Evolutionary conservation across 768 basidiomycete genomes (phyloP).

Genomic region (Tulasnella calospora): DNA sequence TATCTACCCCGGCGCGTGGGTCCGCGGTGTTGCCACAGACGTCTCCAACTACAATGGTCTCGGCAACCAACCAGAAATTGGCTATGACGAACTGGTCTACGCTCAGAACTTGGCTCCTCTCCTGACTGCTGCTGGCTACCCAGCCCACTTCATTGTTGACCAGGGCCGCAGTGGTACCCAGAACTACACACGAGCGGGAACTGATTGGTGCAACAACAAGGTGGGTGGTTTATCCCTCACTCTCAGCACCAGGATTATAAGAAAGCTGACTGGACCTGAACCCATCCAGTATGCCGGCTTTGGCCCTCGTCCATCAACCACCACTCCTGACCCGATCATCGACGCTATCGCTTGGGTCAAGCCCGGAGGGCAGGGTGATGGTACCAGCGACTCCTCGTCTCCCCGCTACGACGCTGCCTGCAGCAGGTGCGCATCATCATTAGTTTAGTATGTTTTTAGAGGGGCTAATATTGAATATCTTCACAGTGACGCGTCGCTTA

Average conservation of each 20-base stretch:
- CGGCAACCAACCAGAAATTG: slow-evolving; percentile 32
- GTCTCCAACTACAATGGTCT: slow-evolving; percentile 40
- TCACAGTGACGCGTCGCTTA: slow-evolving; percentile 41
- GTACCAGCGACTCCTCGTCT: slow-evolving; percentile 53
- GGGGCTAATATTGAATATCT: slow-evolving; percentile 14
- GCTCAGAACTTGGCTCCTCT: slow-evolving; percentile 35
- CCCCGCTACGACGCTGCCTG: slow-evolving; percentile 51
- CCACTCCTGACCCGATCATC: slow-evolving; percentile 15
- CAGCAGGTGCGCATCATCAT: slow-evolving; percentile 25
- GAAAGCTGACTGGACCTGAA: not conserved
- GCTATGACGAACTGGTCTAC: slow-evolving; percentile 38
- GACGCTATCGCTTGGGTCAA: slow-evolving; percentile 35
- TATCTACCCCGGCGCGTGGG: slow-evolving; percentile 31
- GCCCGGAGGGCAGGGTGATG: slow-evolving; percentile 64
- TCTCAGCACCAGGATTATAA: not conserved
- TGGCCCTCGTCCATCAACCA: slow-evolving; percentile 29
- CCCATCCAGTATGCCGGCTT: slow-evolving; percentile 30
- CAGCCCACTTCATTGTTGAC: slow-evolving; percentile 41
- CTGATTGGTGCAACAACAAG: slow-evolving; percentile 38
- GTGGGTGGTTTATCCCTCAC: not conserved
- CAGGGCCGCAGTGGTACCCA: slow-evolving; percentile 37
- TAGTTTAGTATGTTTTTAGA: not conserved
- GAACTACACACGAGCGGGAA: slow-evolving; percentile 32
- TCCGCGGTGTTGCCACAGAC: slow-evolving; percentile 36
- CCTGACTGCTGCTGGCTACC: slow-evolving; percentile 35